These are phyloP conservation scores for thale cress (Arabidopsis thaliana) DNA, from an alignment of 345 rosid species.

Conservation along the genomic window TAIR10.1 NC_003076.8:414501-415000, in stretches of 20 bases:
- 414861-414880: conserved; percentile 71
- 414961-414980: neutral
- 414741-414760: neutral
- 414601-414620: conserved; percentile 45
- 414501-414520: neutral
- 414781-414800: conserved; percentile 84
- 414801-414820: conserved; percentile 78
- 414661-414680: conserved; percentile 35
- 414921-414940: neutral
- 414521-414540: neutral
- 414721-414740: neutral
- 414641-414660: conserved; percentile 46
- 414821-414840: conserved; percentile 71
- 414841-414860: conserved; percentile 73
- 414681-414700: conserved; percentile 32
- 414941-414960: neutral
- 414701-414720: neutral
- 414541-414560: conserved; percentile 17
- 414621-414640: conserved; percentile 44
- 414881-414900: conserved; percentile 73
- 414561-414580: conserved; percentile 51
- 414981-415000: conserved; percentile 61
- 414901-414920: conserved; percentile 42
- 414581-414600: conserved; percentile 52
- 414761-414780: conserved; percentile 43